Evolutionary conservation across 805 yeast genomes (phyloP).

Genomic region (Kuraishia capsulata): DNA sequence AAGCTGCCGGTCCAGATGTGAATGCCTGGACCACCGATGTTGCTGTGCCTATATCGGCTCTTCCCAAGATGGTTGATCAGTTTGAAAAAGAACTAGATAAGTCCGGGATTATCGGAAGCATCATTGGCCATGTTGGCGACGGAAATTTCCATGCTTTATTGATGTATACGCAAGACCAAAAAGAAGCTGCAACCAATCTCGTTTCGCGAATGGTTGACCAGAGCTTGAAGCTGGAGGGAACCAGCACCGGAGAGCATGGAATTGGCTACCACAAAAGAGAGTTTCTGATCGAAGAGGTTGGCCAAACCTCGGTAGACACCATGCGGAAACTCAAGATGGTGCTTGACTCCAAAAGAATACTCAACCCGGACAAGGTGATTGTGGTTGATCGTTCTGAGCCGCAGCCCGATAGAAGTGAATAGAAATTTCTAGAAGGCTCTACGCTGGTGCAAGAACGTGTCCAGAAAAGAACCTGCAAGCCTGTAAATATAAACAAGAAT

Average conservation of each 20-base stretch:
- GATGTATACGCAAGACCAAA: constrained; percentile 44
- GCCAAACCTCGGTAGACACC: constrained; percentile 53
- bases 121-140: constrained; percentile 79
- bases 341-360: constrained; percentile 60
- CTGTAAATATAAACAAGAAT: no score
- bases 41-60: constrained; percentile 70
- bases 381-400: constrained; percentile 45
- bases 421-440: not conserved
- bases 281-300: constrained; percentile 53
- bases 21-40: constrained; percentile 70
- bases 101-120: constrained; percentile 44
- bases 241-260: constrained; percentile 86
- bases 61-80: constrained; percentile 51
- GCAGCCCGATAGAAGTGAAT: no score
- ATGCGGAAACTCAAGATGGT: constrained; percentile 71
- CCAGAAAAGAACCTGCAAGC: no score
- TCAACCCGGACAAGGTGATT: constrained; percentile 77
- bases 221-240: constrained; percentile 67
- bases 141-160: constrained; percentile 72
- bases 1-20: constrained; percentile 21
- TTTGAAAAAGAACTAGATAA: constrained; percentile 49
- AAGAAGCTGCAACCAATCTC: constrained; percentile 33
- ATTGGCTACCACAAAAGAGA: constrained; percentile 72
- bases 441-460: no score
- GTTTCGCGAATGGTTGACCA: constrained; percentile 54